Conservation (phyloP, 2,329 filamentous ascomycete genomes). For the Colletotrichum aenigma region DNA sequence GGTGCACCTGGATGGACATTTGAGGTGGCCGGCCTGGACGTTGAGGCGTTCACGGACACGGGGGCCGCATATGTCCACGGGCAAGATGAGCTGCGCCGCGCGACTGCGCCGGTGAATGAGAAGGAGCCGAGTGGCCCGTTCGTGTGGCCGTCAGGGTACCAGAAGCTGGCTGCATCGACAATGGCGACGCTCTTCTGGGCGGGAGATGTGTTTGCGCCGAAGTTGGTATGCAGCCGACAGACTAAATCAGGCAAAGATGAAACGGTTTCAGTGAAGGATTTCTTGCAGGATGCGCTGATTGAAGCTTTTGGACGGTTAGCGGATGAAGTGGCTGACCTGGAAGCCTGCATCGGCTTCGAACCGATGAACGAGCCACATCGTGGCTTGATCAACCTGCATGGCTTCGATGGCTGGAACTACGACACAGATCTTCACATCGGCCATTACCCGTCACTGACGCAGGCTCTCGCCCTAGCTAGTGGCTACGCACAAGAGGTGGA, state of each 20-base stretch:
- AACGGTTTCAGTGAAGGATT: slow-evolving; percentile 29
- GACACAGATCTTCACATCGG: slow-evolving; percentile 47
- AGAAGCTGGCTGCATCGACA: slow-evolving; percentile 39
- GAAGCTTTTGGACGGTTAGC: slow-evolving; percentile 39
- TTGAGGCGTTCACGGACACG: slow-evolving; percentile 32
- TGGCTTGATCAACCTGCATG: slow-evolving; percentile 42
- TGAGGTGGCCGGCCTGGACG: slow-evolving; percentile 41
- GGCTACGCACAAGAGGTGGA: slow-evolving; percentile 39
- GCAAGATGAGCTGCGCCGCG: slow-evolving; percentile 34
- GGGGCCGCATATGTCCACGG: slow-evolving; percentile 37
- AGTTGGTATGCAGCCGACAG: slow-evolving; percentile 20
- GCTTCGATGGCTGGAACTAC: slow-evolving; percentile 44
- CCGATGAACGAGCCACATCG: slow-evolving; percentile 48
- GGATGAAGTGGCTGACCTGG: slow-evolving; percentile 32
- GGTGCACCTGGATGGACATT: slow-evolving; percentile 47
- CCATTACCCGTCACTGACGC: slow-evolving; percentile 39
- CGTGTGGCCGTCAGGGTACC: slow-evolving; percentile 40
- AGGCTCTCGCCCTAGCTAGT: slow-evolving; percentile 43
- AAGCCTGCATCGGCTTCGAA: slow-evolving; percentile 43
- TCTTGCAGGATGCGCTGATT: slow-evolving; percentile 35
- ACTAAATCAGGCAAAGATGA: not conserved
- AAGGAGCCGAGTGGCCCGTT: slow-evolving; percentile 39
- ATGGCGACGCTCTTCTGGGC: slow-evolving; percentile 32
- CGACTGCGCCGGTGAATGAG: slow-evolving; percentile 26
- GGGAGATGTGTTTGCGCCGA: slow-evolving; percentile 27